Percentiles rank a stretch among this genome's conserved stretches.
These are phyloP conservation scores for Malus hybrid DNA, from an alignment of 331 rosid species.

Conservation along the genomic window DNA sequence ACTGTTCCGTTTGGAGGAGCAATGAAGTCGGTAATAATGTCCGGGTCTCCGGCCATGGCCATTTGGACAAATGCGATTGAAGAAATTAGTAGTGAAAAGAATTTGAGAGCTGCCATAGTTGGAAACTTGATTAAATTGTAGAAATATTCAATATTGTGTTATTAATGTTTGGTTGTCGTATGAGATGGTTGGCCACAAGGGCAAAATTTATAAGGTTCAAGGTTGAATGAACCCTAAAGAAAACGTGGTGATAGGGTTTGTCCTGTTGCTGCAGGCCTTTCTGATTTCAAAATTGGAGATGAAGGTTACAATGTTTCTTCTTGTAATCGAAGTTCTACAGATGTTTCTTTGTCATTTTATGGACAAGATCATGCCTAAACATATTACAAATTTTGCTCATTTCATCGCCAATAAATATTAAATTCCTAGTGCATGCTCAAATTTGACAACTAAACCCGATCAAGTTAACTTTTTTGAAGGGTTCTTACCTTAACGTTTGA, in stretches of 20 bases:
- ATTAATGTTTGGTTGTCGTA: not conserved
- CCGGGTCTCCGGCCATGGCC: not conserved
- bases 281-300: not conserved
- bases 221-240: not conserved
- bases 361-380: not conserved
- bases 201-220: not conserved
- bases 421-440: no score
- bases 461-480: no score
- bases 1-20: not conserved
- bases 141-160: not conserved
- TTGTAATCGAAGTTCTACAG: not conserved
- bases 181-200: not conserved
- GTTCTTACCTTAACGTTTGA: no score
- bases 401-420: no score
- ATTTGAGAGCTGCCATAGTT: not conserved
- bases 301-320: slow-evolving; percentile 5
- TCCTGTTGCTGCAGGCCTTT: not conserved
- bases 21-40: not conserved
- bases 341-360: not conserved
- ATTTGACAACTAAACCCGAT: no score
- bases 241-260: not conserved
- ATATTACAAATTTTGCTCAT: not conserved
- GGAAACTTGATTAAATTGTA: no score
- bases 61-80: not conserved
- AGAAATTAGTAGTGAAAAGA: slow-evolving; percentile 3